Evolutionary conservation across 2,329 filamentous ascomycete genomes (phyloP).

Genomic region (Mariannaea sp.): DNA sequence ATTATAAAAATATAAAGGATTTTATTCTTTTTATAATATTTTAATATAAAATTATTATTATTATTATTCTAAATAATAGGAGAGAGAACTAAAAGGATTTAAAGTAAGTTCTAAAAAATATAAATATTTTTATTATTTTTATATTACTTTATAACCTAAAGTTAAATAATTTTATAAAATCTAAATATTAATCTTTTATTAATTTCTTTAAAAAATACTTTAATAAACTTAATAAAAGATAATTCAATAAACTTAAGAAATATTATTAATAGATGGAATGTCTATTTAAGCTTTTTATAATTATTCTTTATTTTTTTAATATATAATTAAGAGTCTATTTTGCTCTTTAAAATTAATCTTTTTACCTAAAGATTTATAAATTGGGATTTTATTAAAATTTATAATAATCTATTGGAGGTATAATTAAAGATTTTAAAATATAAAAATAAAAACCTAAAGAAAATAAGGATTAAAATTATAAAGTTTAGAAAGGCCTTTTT

Average conservation of each 20-base stretch:
- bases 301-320: not conserved
- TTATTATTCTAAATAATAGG: not conserved
- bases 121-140: not conserved
- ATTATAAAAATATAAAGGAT: not conserved
- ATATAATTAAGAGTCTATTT: not conserved
- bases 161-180: not conserved
- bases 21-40: too few relatives aligned
- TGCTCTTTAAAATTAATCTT: not conserved
- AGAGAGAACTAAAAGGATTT: not conserved
- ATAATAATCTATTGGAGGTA: not conserved
- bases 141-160: not conserved
- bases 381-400: not conserved
- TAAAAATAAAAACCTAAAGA: not conserved
- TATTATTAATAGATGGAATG: not conserved
- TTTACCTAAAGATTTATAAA: not conserved
- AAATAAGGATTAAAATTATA: too few relatives aligned
- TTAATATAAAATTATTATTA: not conserved
- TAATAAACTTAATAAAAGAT: not conserved
- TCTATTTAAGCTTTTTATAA: not conserved
- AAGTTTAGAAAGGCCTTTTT: too few relatives aligned
- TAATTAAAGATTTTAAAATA: not conserved
- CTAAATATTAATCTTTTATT: not conserved
- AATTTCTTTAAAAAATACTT: not conserved
- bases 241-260: not conserved
- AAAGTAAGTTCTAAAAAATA: not conserved